Conservation (phyloP, 2,329 filamentous ascomycete genomes). For the Albophoma yamanashiensis region DNA sequence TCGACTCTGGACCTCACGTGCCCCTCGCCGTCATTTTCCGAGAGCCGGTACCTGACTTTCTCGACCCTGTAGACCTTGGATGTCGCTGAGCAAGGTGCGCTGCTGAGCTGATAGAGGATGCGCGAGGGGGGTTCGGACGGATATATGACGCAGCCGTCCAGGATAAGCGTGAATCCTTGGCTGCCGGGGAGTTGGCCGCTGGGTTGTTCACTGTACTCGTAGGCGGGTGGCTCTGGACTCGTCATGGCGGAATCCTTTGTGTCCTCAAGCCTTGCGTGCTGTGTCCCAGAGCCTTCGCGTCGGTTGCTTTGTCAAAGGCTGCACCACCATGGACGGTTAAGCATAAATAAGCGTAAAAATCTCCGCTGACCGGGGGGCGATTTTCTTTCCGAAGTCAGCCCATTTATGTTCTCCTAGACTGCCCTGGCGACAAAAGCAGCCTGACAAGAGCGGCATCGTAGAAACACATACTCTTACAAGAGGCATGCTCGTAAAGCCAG, state of each 20-base stretch:
- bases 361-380: neutral
- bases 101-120: neutral
- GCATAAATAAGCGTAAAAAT: neutral
- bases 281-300: neutral
- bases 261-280: neutral
- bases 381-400: neutral
- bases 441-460: no score
- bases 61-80: neutral
- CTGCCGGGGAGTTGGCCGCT: neutral
- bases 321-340: neutral
- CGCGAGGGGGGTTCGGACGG: neutral
- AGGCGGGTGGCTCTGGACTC: constrained; percentile 9
- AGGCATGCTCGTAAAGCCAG: no score
- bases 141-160: neutral
- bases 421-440: no score
- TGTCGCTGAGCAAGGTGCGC: neutral
- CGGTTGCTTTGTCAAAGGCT: no score
- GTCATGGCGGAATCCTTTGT: neutral
- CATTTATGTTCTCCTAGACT: neutral
- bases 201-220: neutral
- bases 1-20: neutral
- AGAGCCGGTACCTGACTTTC: neutral
- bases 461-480: no score
- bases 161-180: neutral
- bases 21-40: neutral